Base-by-base conservation (phyloP, 2,329 filamentous ascomycete genomes). In the Beauveria sp. region DNA sequence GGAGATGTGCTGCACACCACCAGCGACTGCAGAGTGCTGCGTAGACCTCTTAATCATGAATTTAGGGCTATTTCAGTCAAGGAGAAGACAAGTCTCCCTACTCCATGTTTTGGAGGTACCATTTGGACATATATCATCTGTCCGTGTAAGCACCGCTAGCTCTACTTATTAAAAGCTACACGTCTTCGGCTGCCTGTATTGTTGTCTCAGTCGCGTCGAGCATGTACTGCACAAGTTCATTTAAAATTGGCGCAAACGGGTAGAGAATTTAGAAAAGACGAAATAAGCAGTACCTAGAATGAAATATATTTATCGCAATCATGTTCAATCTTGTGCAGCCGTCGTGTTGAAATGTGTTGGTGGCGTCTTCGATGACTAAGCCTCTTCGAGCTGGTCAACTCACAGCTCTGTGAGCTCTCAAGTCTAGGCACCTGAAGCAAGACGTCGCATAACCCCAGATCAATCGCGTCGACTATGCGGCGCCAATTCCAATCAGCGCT, bases 401-500 rank as follows among this genome's bases (percentile, higher is more conserved):
- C 43, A 7, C 20, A 43, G 51, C 58, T 60, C 43, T 24, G 40
- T 30, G 51, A 61, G 58, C 43, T 49, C 42, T 54, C 16, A 14
- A 18, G 28, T n/a, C 22, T 20, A 55, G 43, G 28, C 16, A 49
- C 50, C 6, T 26, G 5, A 30, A 61, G 54, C 30, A 58, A 24
- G 28, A 57, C 53, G 60, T 53, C 60, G 54, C 54, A 54, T 30
- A 57, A 6, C 28, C 18, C 22, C 26, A 51, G 20, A 40, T 26
- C 47, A 55, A 49, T 22, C 22, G 47, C 30, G 60, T 47, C 65
- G 67, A 65, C 57, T 42, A 76, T 76, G 74, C 73, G 74, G 68
- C 71, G 70, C 65, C 67, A 71, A 66, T 57, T 75, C 59, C 70
- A 72, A 67, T 69, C 72, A 65, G 69, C 69, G 63, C 68, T 76